Base-by-base conservation (phyloP, 495 filamentous ascomycete species). In the Polyplosphaeria fusca region DNA sequence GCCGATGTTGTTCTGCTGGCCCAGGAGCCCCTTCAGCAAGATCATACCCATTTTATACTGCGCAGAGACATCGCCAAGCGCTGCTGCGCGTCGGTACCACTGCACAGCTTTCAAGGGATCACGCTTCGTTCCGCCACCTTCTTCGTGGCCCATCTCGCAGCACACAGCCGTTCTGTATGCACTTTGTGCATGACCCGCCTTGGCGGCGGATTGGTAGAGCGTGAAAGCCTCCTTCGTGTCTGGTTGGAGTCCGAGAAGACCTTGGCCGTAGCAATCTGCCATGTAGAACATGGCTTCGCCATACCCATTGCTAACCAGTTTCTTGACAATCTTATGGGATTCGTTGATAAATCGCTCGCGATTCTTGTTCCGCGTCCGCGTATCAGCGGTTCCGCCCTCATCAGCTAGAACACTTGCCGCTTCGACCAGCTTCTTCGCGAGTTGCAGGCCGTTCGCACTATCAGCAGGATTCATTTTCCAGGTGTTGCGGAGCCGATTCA, bases 41-140 rank as follows among this genome's bases (percentile, higher is more conserved):
- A 98, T 95, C 83, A 95, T 92, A 47, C 93, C 93, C 72, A 97
- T 85, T 71, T 98, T 98, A 74, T 96, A 98, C 91, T 95, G 94
- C 22, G 92, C 93, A 0, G 91, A 85, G 0, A 87, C 86, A 64
- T 97, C 91, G 12, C 93, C 93, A 4, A 96, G 76, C 5, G 86
- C 82, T 1, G 93, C 91, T 12, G 92, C 89, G 18, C 91, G 89
- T 68, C 90, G 91, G 69, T 97, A 98, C 93, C 93, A 98, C 66
- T 96, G 91, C 25, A 97, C 88, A 7, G 93, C 90, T 74, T 96
- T 96, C 62, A 89, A 71, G 2, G 89, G 87, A 68, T 98, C 93
- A 57, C 88, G 87, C 45, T 86, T 82, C 11, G 93, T 96, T 16
- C 93, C 93, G 47, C 92, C 92, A 41, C 89, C 89, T 63, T 93